Evolutionary conservation across 1,139 yeast species (phyloP).

Genomic region (Candida frijolesensis): DNA sequence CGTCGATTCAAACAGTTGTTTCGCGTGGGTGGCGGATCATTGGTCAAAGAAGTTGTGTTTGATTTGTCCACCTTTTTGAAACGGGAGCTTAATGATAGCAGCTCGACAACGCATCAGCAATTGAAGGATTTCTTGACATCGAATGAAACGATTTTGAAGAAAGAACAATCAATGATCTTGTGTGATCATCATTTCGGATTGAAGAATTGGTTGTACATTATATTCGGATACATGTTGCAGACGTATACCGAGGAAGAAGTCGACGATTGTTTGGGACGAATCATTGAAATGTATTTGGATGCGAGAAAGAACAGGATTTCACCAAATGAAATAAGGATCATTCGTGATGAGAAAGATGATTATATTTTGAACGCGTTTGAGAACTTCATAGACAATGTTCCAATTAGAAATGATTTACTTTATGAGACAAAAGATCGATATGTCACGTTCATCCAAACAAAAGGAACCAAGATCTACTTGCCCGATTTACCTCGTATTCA

Average conservation of each 20-base stretch:
- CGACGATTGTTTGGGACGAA: conserved; percentile 31
- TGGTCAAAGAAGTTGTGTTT: conserved; percentile 36
- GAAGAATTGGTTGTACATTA: conserved; percentile 36
- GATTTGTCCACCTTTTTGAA: conserved; percentile 41
- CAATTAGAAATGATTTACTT: conserved; percentile 14
- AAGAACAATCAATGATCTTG: conserved; percentile 13
- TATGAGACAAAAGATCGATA: conserved; percentile 11
- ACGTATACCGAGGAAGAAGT: conserved; percentile 25
- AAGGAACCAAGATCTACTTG: conserved; percentile 26
- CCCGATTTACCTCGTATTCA: conserved; percentile 41
- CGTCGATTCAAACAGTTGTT: conserved; percentile 34
- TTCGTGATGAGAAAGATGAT: conserved; percentile 16
- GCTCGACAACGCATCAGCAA: conserved; percentile 22
- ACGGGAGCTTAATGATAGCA: conserved; percentile 25
- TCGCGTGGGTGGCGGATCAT: conserved; percentile 38
- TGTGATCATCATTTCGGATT: conserved; percentile 20
- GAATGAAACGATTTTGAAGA: conserved; percentile 16
- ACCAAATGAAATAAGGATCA: conserved; percentile 9
- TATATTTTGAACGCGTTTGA: conserved; percentile 18
- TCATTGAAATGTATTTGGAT: conserved; percentile 34
- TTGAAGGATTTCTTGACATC: conserved; percentile 27
- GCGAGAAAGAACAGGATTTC: conserved; percentile 17
- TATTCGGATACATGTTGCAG: conserved; percentile 39
- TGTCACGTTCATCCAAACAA: conserved; percentile 30
- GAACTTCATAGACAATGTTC: conserved; percentile 26